Evolutionary conservation across 1,139 yeast genomes (phyloP).

Genomic region (Blastobotrys indianensis): DNA sequence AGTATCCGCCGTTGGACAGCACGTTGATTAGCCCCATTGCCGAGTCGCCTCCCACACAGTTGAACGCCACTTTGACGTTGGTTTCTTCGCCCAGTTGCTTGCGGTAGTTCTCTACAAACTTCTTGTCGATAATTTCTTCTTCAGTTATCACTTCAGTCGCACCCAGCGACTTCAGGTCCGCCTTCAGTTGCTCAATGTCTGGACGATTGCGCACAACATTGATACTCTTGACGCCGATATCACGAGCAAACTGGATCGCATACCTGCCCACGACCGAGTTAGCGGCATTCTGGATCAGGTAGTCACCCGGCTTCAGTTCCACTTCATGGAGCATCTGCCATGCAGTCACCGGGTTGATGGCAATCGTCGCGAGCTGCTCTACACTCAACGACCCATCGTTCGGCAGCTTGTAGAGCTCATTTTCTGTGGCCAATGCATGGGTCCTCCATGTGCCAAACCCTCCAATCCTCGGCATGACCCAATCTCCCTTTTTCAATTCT

Average conservation of each 20-base stretch:
- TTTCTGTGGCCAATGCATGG: constrained; percentile 44
- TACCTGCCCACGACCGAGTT: constrained; percentile 94
- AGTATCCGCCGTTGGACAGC: constrained; percentile 57
- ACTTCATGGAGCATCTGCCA: constrained; percentile 75
- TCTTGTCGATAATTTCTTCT: constrained; percentile 65
- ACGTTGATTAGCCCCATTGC: constrained; percentile 78
- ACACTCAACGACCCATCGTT: constrained; percentile 36
- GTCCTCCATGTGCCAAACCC: constrained; percentile 96
- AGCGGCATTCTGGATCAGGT: constrained; percentile 96
- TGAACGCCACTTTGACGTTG: constrained; percentile 68
- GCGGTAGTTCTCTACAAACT: constrained; percentile 55
- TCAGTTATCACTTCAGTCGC: constrained; percentile 94
- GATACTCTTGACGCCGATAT: constrained; percentile 74
- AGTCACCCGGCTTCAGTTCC: constrained; percentile 64
- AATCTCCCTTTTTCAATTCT: constrained; percentile 63
- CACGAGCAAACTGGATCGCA: constrained; percentile 79
- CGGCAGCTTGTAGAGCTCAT: constrained; percentile 44
- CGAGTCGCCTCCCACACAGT: constrained; percentile 90
- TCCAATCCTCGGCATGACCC: constrained; percentile 81
- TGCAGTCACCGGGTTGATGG: constrained; percentile 92
- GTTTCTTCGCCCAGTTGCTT: constrained; percentile 46
- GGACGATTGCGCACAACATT: constrained; percentile 85
- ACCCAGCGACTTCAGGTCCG: constrained; percentile 57
- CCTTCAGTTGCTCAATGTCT: constrained; percentile 56
- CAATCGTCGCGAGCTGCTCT: constrained; percentile 74